phyloP scores from a whole-genome alignment of 2,329 filamentous ascomycete genomes.

The Plectosphaerella cucumerina region DNA sequence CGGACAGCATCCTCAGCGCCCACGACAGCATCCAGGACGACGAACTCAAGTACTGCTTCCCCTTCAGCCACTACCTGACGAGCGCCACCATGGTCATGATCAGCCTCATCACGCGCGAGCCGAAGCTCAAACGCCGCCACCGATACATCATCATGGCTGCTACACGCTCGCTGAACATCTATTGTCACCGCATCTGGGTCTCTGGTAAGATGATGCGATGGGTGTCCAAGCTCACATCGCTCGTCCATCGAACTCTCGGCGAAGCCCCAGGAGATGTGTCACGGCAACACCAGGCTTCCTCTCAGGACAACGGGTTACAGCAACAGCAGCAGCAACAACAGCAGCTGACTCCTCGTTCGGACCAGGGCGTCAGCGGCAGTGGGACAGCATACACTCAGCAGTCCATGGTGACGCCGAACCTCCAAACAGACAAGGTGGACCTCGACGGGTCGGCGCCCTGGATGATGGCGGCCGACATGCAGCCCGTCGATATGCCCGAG shows the following conservation, averaged over 20 bases:
- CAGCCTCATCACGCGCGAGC: constrained; percentile 2
- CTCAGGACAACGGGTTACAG: background rate
- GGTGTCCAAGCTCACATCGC: constrained; percentile 2
- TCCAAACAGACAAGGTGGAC: background rate
- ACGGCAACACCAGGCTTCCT: too few species aligned
- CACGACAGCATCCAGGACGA: constrained; percentile 5
- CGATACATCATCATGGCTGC: constrained; percentile 1
- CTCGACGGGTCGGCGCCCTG: background rate
- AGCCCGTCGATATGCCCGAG: background rate
- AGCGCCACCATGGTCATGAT: constrained; percentile 9
- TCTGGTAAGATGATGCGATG: constrained; percentile 9
- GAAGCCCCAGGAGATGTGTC: background rate
- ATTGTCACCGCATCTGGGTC: constrained; percentile 9
- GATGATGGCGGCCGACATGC: background rate
- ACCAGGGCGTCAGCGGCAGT: background rate
- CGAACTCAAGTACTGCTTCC: constrained; percentile 8
- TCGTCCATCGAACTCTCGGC: constrained; percentile 1
- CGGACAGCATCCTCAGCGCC: constrained; percentile 5
- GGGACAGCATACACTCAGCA: background rate
- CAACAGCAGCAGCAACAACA: background rate
- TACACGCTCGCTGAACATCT: constrained; percentile 5
- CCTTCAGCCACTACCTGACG: constrained; percentile 7
- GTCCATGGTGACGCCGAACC: background rate
- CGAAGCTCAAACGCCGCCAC: constrained; percentile 1
- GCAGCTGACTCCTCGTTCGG: background rate